These are phyloP conservation scores for Blakeslea trispora DNA, from an alignment of 371 early-diverging fungal species.

Conservation along the genomic window DNA sequence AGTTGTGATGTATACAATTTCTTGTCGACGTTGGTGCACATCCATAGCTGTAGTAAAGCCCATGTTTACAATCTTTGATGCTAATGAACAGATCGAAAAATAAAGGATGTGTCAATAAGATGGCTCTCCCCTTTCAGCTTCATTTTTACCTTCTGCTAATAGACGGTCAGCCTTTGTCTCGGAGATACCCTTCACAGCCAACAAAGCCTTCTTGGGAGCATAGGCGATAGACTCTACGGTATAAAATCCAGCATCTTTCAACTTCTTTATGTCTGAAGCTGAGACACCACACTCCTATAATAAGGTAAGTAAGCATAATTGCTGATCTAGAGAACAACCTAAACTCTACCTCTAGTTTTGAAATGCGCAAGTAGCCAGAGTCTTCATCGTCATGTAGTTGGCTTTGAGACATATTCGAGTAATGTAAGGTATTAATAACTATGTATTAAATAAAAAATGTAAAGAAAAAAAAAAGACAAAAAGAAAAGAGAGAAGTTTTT, in stretches of 20 bases:
- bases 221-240: conserved; percentile 97
- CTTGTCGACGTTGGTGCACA: conserved; percentile 86
- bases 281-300: conserved; percentile 87
- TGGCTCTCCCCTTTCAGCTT: no score
- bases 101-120: no score
- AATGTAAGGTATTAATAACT: background rate
- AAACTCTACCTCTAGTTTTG: background rate
- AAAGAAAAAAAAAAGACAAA: background rate
- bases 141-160: conserved; percentile 88
- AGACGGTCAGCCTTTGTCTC: conserved; percentile 99
- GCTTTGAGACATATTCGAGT: background rate
- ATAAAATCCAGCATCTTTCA: conserved; percentile 91
- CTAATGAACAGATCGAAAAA: conserved; percentile 48
- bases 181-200: conserved; percentile 96
- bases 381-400: background rate
- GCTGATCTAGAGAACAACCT: background rate
- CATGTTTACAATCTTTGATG: conserved; percentile 93
- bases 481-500: no score
- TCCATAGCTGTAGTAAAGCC: conserved; percentile 98
- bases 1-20: conserved; percentile 90
- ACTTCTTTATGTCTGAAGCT: conserved; percentile 83
- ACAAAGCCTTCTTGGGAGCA: conserved; percentile 92
- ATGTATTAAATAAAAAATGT: background rate
- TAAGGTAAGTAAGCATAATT: no score
- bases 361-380: background rate